Conservation (phyloP, 441 rosid genomes). For the Euphorbia schlechtendalii region DNA sequence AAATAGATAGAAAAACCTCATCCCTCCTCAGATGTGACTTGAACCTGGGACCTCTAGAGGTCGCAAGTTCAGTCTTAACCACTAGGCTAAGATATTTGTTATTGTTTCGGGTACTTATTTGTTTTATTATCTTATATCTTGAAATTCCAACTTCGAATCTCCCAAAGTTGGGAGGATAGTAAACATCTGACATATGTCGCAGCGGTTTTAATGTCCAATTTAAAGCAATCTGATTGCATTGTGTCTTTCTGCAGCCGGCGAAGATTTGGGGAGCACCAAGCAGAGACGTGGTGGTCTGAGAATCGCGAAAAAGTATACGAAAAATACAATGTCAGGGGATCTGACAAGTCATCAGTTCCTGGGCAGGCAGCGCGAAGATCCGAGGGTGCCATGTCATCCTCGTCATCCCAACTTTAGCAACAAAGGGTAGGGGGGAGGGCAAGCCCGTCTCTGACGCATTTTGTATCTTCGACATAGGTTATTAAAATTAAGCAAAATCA, state of each 20-base stretch:
- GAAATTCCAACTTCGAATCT: background rate
- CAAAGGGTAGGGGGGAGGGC: slow-evolving; percentile 25
- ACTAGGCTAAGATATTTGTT: no score
- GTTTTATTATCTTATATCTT: background rate
- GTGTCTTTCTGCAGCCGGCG: slow-evolving; percentile 58
- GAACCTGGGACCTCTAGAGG: no score
- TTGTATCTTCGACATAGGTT: no score
- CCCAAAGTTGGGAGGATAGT: background rate
- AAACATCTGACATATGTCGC: no score
- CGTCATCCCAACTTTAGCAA: slow-evolving; percentile 43
- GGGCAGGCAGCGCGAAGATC: slow-evolving; percentile 55
- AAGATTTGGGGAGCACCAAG: slow-evolving; percentile 95
- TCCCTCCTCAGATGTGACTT: no score
- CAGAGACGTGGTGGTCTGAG: slow-evolving; percentile 99
- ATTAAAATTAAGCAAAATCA: slow-evolving; percentile 16
- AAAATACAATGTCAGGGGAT: slow-evolving; percentile 66
- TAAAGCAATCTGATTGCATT: slow-evolving; percentile 6
- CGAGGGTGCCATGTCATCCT: slow-evolving; percentile 53
- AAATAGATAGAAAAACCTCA: no score
- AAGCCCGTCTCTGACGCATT: slow-evolving; percentile 10
- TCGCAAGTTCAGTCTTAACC: no score
- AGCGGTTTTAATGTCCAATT: no score
- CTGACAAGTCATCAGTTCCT: slow-evolving; percentile 59
- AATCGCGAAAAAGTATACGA: slow-evolving; percentile 88
- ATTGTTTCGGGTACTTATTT: slow-evolving; percentile 82